Evolutionary conservation across 176 grass and related monocot species (phyloP), one percentile per base, ranked within the genome.

Genomic region (Aegilops bicornis): DNA sequence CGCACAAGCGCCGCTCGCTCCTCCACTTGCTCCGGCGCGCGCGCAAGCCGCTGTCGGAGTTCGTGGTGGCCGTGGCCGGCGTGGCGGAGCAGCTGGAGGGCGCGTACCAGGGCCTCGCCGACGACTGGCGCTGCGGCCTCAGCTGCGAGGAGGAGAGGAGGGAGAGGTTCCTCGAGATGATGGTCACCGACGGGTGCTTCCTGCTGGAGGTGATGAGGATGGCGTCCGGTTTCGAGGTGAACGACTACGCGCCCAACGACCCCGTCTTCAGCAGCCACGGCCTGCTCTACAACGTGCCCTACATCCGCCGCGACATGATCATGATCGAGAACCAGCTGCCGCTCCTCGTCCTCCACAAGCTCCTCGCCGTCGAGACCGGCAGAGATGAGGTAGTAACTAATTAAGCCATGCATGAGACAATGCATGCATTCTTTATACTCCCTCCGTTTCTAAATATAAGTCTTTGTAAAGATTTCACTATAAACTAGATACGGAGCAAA

Each of bases 281-380:
- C 10, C 62, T 85, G 25, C 82, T 88, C 30, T 85, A 85, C 71
- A 77, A 33, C 63, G 77, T 85, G 35, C 83, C 86, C 17, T 88
- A 85, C 78, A 85, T 88, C 19, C 56, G 52, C 82, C 61, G 86
- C 15, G 83, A 88, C 82, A 88, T 85, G 82, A 82, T 91, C 24
- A 77, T 91, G 86, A 67, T 91, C 9, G 86, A 91, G 86, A 91
- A 88, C 68, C 90, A 91, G 47, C 59, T 88, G 10, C 90, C 86
- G 4, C 63, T 91, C 33, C 79, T 88, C 24, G 90, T 81, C 15
- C 50, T 91, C 40, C 54, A 88, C 42, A 47, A 32, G 77, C 82
- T 91, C 36, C 30, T 72, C 69, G 69, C 69, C 69, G 32, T 72
- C 69, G 35, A 93, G 74, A 76, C 31, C 35, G 73, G 83, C 64